These are phyloP conservation scores for Jackrogersella multiformis DNA, from an alignment of 495 filamentous ascomycete genomes.

Conservation along the genomic window DNA sequence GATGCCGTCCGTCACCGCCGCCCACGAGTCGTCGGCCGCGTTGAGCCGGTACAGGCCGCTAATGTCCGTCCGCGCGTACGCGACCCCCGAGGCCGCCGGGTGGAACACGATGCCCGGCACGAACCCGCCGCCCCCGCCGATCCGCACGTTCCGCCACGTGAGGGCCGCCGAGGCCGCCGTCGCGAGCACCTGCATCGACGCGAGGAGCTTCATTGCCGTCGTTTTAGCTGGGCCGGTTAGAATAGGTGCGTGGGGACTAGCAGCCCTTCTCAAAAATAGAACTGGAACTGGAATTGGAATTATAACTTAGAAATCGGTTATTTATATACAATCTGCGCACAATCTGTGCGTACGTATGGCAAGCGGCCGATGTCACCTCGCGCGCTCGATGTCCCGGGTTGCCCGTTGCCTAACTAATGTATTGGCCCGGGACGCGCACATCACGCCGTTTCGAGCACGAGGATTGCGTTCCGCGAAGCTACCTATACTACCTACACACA, in stretches of 20 bases:
- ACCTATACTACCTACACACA: background rate
- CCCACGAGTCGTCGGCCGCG: conserved; percentile 63
- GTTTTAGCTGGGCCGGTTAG: no score
- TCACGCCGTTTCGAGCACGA: no score
- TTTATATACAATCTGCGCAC: conserved; percentile 18
- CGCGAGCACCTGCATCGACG: conserved; percentile 48
- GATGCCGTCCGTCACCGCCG: conserved; percentile 62
- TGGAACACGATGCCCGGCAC: conserved; percentile 68
- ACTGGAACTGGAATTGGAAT: no score
- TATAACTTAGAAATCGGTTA: conserved; percentile 13
- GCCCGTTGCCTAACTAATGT: no score
- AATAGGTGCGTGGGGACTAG: background rate
- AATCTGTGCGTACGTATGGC: conserved; percentile 20
- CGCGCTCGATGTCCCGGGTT: conserved; percentile 1
- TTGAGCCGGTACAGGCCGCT: conserved; percentile 69
- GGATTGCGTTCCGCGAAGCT: no score
- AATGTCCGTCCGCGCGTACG: conserved; percentile 71
- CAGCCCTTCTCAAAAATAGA: conserved; percentile 1
- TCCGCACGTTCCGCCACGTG: conserved; percentile 60
- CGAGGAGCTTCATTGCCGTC: conserved; percentile 46
- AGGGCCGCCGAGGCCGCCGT: conserved; percentile 45
- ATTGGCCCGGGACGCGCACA: no score
- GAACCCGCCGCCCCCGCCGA: conserved; percentile 68
- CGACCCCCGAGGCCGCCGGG: conserved; percentile 63
- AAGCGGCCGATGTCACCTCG: conserved; percentile 16